Evolutionary conservation across 1,284 basidiomycete genomes (phyloP), one percentile per base, ranked within the genome.

Genomic region (Austroboletus niveus): DNA sequence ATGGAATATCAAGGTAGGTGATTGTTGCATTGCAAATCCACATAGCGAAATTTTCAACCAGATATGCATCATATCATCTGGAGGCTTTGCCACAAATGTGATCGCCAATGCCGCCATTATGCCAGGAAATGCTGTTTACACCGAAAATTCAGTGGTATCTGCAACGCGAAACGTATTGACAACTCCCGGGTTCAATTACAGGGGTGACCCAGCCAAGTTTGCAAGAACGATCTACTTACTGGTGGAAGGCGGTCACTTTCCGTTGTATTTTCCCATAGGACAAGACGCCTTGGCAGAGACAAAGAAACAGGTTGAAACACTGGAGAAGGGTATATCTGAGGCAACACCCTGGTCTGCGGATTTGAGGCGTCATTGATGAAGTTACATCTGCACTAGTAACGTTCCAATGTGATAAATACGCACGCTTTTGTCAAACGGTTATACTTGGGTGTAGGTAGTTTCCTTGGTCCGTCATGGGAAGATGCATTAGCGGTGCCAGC

Each of bases 1-100:
- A 24, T 62, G 60, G 62, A 65, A 65, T 20, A 65, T 61, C 45
- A 61, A 59, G 46, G 57, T 57, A 8, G n/a, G 58, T 17, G 8
- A 29, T 14, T 7, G 17, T 38, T 22, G 8, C 35, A 9, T 11
- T 29, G 29, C 29, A 29, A n/a, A 11, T 15, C 7, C 9, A 24
- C n/a, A 24, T 11, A 4, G 7, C 24, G 40, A n/a, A 45, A 15
- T 15, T 4, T n/a, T 14, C 10, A 11, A 29, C 5, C 15, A 65
- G 57, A 42, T 54, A 20, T 59, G 62, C 45, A 62, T 59, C 31
- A 31, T 65, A 17, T 45, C 61, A 20, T 0, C 46, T 9, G 55
- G 55, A 20, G 5, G 8, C 17, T 56, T 56, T 20, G 11, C 4
- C 29, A 54, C 53, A 29, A n/a, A 15, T 17, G 54, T 2, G 10